Conservation (phyloP, 148 eudicot genomes). For the Pouteria glomerata region DNA sequence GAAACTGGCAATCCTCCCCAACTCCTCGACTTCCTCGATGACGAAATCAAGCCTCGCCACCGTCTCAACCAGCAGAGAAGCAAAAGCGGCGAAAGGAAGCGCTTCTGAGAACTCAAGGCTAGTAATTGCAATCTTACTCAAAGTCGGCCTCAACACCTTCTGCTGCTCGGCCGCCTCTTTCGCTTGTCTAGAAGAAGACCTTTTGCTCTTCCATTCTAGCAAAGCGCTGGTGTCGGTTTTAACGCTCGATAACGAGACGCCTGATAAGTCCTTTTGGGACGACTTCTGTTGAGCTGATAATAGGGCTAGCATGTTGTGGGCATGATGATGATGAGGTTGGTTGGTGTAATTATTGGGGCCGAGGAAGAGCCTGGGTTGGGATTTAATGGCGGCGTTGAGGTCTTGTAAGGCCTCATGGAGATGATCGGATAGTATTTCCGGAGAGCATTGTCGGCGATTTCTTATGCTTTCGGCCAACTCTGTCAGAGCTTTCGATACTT, state of each 20-base stretch:
- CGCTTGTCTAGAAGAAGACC: constrained; percentile 3
- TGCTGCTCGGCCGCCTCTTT: constrained; percentile 19
- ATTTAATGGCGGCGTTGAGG: constrained; percentile 72
- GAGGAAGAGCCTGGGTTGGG: constrained; percentile 82
- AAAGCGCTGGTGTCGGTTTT: constrained; percentile 60
- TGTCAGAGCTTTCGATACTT: constrained; percentile 56
- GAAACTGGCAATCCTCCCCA: constrained; percentile 68
- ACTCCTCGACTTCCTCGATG: constrained; percentile 84
- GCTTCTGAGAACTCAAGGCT: constrained; percentile 94
- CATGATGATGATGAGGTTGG: no score
- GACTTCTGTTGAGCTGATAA: constrained; percentile 22
- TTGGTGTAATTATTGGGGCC: constrained; percentile 40
- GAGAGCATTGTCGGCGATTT: constrained; percentile 70
- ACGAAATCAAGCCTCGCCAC: constrained; percentile 88
- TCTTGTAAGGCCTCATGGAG: constrained; percentile 72
- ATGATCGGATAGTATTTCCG: constrained; percentile 70
- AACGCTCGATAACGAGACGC: constrained; percentile 28
- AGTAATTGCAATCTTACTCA: constrained; percentile 59
- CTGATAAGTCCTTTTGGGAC: background rate
- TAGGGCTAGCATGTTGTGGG: constrained; percentile 26
- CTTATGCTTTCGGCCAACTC: constrained; percentile 72
- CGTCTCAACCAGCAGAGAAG: constrained; percentile 75
- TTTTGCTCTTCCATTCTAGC: constrained; percentile 46
- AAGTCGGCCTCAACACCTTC: constrained; percentile 47
- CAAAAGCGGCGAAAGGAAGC: constrained; percentile 94